Base-by-base conservation (phyloP, 2,329 filamentous ascomycete genomes). In the Coniochaeta ligniaria region DNA sequence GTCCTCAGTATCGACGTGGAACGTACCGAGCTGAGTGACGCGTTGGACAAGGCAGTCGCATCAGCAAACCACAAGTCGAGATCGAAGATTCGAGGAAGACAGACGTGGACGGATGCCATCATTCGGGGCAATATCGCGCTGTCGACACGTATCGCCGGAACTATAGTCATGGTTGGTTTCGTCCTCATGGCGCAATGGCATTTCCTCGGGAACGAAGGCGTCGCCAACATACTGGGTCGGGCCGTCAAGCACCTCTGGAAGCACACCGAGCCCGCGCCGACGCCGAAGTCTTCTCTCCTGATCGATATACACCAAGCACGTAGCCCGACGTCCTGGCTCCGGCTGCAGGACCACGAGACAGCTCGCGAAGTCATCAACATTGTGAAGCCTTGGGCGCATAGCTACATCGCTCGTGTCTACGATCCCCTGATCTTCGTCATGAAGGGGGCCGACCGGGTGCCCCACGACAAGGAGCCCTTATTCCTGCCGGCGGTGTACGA, bases 1-100 rank as follows among this genome's bases (percentile, higher is more conserved):
- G 89, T 94, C 14, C 77, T 94, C 26, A 92, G 89, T 67, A 86
- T 94, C 50, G 90, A 94, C 70, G 89, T 94, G 11, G 83, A 87
- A 24, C 82, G 90, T 65, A 85, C 89, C 61, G 90, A 94, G 74
- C 80, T 94, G 0, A 85, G 86, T 65, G 90, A 94, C 69, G 87
- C 88, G 2, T 75, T 93, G 11, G 84, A 78, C 12, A 86, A 82
- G 66, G 54, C 52, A 56, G 28, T 56, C 3, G 24, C 54, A 7
- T 80, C 78, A 2, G 78, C 79, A 1, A 76, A 80, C 43, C 75
- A 76, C 16, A 73, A 74, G 58, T 17, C 59, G 16, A 28, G 24
- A 6, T 73, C 70, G 52, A 66, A 69, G 6, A 56, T 56, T 38
- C 35, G 64, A 33, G 56, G 63, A 20, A 65, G 69, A 4, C 77